Percentiles rank a stretch among this genome's conserved stretches.
Evolutionary conservation across 2,329 filamentous ascomycete species (phyloP).

Genomic region (Exserohilum turcica): DNA sequence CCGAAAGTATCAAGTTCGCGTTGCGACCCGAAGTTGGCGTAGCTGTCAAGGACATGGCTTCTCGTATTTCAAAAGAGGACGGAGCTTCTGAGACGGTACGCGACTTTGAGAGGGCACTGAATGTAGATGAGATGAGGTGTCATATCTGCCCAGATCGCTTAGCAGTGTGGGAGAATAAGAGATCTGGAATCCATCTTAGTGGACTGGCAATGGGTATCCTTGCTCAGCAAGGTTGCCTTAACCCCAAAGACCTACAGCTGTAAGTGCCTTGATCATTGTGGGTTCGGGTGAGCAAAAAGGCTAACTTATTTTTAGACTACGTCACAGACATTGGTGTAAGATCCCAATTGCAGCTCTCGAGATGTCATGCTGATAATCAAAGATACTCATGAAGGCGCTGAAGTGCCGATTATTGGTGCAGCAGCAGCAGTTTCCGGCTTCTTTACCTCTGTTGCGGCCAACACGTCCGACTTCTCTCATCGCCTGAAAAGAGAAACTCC

Average conservation of each 20-base stretch:
- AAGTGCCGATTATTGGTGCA: conserved; percentile 15
- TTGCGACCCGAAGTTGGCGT: conserved; percentile 45
- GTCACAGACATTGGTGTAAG: conserved; percentile 29
- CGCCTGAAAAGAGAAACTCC: conserved; percentile 12
- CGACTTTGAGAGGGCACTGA: conserved; percentile 19
- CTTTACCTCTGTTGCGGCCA: conserved; percentile 13
- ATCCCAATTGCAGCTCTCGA: background rate
- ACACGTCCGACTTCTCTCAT: conserved; percentile 18
- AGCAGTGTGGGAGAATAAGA: conserved; percentile 26
- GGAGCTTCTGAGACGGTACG: conserved; percentile 15
- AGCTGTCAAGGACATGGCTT: conserved; percentile 26
- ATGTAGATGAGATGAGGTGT: conserved; percentile 25
- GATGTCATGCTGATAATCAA: background rate
- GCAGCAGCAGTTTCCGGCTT: conserved; percentile 20
- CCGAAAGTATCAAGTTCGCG: conserved; percentile 54
- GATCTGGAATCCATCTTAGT: conserved; percentile 25
- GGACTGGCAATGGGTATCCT: conserved; percentile 21
- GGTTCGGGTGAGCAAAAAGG: background rate
- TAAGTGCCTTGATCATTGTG: conserved; percentile 1
- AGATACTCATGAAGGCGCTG: conserved; percentile 29
- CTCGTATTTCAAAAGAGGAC: conserved; percentile 24
- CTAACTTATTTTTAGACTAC: conserved; percentile 11
- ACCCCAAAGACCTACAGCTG: conserved; percentile 20
- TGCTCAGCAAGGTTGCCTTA: conserved; percentile 6
- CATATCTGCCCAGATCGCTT: conserved; percentile 26